Percentiles rank a stretch among this genome's conserved stretches.
Evolutionary conservation across 2,329 filamentous ascomycete species (phyloP).

Genomic region (Ceratocystis colombiana): DNA sequence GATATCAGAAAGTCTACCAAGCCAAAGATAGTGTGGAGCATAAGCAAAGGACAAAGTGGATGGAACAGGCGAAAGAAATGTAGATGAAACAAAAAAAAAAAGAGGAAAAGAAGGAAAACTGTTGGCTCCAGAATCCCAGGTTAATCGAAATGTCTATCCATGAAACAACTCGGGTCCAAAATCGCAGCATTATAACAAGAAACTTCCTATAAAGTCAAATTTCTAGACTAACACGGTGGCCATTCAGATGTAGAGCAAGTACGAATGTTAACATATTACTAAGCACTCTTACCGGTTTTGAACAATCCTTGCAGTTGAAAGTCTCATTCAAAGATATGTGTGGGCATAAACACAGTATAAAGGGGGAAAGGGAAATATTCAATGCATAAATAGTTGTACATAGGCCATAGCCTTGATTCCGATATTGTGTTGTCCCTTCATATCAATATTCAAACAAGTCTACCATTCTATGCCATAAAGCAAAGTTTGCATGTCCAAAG

Average conservation of each 20-base stretch:
- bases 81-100: background rate
- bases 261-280: background rate
- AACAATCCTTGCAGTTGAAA: background rate
- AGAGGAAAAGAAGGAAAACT: too few species aligned
- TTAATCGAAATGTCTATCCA: background rate
- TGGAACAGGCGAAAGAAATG: background rate
- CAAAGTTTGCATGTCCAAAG: background rate
- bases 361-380: too few species aligned
- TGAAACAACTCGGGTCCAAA: background rate
- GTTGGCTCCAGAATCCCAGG: background rate
- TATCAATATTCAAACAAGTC: background rate
- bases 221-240: constrained; percentile 7
- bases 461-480: background rate
- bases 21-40: background rate
- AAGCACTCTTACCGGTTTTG: background rate
- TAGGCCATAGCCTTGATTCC: background rate
- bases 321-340: background rate
- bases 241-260: constrained; percentile 8
- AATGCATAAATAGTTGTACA: too few species aligned
- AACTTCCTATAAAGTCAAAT: background rate
- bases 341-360: background rate
- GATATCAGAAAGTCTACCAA: constrained; percentile 4
- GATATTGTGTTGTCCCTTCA: background rate
- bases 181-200: background rate
- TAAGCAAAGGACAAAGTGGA: background rate